Percentiles rank a stretch among this genome's conserved stretches.
phyloP scores from a whole-genome alignment of 352 stramenopile species.

The Phytophthora hybrid region DNA sequence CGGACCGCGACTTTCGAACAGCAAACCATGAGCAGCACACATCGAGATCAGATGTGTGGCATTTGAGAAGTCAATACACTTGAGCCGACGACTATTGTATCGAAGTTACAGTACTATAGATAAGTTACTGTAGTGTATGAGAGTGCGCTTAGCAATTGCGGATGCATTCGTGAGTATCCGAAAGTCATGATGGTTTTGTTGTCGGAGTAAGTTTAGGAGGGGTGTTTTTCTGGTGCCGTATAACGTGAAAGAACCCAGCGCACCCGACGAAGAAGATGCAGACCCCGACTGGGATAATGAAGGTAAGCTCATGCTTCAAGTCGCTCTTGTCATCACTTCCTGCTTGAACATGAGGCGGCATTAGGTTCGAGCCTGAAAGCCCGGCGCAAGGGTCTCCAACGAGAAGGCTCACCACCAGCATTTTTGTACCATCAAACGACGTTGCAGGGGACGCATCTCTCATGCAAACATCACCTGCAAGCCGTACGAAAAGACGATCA shows the following conservation, averaged over 20 bases:
- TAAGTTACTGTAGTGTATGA: no score
- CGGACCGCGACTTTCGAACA: not conserved
- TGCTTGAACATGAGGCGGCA: not conserved
- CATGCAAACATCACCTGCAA: slow-evolving; percentile 23
- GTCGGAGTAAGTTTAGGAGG: no score
- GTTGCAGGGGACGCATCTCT: slow-evolving; percentile 17
- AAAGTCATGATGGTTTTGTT: no score
- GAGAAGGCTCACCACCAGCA: slow-evolving; percentile 21
- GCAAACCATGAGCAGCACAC: not conserved
- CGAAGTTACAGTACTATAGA: no score
- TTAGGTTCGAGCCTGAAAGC: not conserved
- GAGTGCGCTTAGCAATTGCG: no score
- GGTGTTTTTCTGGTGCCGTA: not conserved
- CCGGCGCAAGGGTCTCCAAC: slow-evolving; percentile 20
- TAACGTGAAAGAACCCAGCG: slow-evolving; percentile 13
- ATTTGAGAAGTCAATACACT: not conserved
- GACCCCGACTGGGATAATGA: slow-evolving; percentile 46
- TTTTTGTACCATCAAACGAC: not conserved
- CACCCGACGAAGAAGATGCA: slow-evolving; percentile 51
- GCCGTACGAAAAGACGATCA: slow-evolving; percentile 35
- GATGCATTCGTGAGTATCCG: no score
- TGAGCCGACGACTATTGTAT: no score
- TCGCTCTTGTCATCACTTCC: not conserved
- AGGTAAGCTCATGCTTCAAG: slow-evolving; percentile 12
- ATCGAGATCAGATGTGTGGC: not conserved